Percentiles rank a stretch among this genome's conserved stretches.
Conservation (phyloP, 371 early-diverging fungal species). For the Chytridium lagenaria region DNA sequence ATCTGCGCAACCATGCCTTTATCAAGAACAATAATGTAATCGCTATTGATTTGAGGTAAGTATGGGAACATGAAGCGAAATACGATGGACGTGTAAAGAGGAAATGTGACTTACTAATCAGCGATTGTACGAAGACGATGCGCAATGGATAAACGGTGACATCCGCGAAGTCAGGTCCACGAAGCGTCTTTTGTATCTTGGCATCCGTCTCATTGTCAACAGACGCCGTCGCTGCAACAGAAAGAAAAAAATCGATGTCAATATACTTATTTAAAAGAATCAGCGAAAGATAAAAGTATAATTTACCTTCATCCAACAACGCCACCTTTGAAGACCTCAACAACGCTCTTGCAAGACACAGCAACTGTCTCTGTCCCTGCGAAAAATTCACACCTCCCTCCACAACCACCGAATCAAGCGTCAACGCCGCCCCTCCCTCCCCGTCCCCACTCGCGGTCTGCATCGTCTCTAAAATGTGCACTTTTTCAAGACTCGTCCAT, state of each 20-base stretch:
- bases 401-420: conserved; percentile 31
- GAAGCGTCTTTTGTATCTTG: conserved; percentile 38
- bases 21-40: conserved; percentile 82
- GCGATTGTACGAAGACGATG: conserved; percentile 40
- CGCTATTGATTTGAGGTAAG: conserved; percentile 34
- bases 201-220: conserved; percentile 37
- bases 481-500: conserved; percentile 35
- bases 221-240: conserved; percentile 46
- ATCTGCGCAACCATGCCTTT: conserved; percentile 72
- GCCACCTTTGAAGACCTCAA: conserved; percentile 51
- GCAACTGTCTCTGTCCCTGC: conserved; percentile 59
- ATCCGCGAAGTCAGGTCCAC: conserved; percentile 26
- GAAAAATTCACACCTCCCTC: conserved; percentile 40
- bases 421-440: conserved; percentile 40
- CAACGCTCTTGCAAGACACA: conserved; percentile 63
- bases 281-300: neutral
- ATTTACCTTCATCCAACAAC: conserved; percentile 51
- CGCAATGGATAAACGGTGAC: conserved; percentile 29
- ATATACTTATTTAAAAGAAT: neutral
- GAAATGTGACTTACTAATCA: conserved; percentile 20
- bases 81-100: neutral
- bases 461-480: conserved; percentile 41
- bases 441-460: conserved; percentile 15
- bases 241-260: conserved; percentile 3
- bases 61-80: neutral